Base-by-base conservation (phyloP, 441 rosid genomes). In the Pelargonium citronellum region DNA sequence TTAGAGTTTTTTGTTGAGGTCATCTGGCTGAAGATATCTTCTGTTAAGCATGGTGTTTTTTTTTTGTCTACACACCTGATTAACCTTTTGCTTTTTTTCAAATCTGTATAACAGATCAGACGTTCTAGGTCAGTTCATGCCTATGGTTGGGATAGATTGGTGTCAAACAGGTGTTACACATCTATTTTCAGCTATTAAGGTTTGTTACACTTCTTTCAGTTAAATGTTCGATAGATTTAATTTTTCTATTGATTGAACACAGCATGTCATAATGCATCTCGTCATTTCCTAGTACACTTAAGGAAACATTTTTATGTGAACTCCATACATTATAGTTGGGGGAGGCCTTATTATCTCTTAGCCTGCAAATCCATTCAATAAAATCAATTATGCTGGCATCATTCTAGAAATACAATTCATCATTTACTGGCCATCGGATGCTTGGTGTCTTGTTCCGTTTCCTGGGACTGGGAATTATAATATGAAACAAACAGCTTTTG, bases 51-150 rank as follows among this genome's bases (percentile, higher is more conserved):
- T 58, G 12, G 41, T 37, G 39, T 11, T 55, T 30, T 30, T 16
- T 16, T 55, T 22, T 16, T 58, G 13, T 58, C 30, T 58, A 65
- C 67, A 27, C 16, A 64, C 70, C 63, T 71, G 63, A 70, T 43
- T 27, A 43, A 72, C 53, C 20, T 44, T 77, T 16, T 58, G 6
- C 6, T n/a, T 37, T 47, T 8, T 30, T 64, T 57, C 58, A 37
- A 63, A 44, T 68, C 75, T 15, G 72, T 79, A 17, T 77, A 43
- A 4, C 87, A 95, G 99, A 80, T 95, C 99, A n/a, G 99, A 95
- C 73, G 97, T 92, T 57, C 84, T 95, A 71, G 99, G 99, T 65
- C 99, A 95, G 83, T 91, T 95, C 79, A 95, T 95, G 99, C 99
- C 97, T 74, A 76, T 92, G 75, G 93, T 95, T 73, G 98, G 99